Base-by-base conservation (phyloP, 2,329 filamentous ascomycete genomes). In the Cladophialophora bantiana region DNA sequence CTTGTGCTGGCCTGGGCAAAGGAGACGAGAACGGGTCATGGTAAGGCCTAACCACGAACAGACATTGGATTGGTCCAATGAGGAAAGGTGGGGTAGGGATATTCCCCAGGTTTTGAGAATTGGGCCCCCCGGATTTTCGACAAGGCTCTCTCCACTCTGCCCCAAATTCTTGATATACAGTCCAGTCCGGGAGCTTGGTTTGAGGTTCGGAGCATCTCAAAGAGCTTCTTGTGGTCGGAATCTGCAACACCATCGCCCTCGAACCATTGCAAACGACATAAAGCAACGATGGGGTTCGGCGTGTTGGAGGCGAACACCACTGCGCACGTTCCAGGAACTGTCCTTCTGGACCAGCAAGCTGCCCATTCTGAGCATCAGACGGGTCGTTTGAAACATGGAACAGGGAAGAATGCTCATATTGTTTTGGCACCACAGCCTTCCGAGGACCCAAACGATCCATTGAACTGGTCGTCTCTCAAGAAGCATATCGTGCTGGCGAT, bases 391-490 rank as follows among this genome's bases (percentile, higher is more conserved):
- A 68, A 68, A 54, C 66, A 65, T 57, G 66, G 66, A 18, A 63
- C 53, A 4, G 66, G 66, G 18, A 65, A 56, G 26, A 56, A 63
- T 55, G 59, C 66, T 7, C 34, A 68, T 34, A 59, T 68, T 26
- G 64, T 79, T 50, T 73, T 80, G 6, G 75, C 78, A 52, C 50
- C 65, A 75, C 65, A 80, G 56, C 78, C 78, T 4, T 76, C 71
- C 12, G 73, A 78, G 54, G 76, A 78, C 38, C 76, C 78, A 0
- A 73, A 78, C 58, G 79, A 81, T 69, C 77, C 75, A 10, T 73
- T 78, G 58, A 81, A 78, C 61, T 80, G 75, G 77, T 73, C 72
- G 3, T 65, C 64, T 2, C 62, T 67, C 32, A 76, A 70, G 62
- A 80, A 79, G 62, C 72, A 76, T 59, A 7, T 75, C 12, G 74